These are phyloP conservation scores for Zizania palustris DNA, from an alignment of 202 grass and related monocot species.

Conservation along the genomic window DNA sequence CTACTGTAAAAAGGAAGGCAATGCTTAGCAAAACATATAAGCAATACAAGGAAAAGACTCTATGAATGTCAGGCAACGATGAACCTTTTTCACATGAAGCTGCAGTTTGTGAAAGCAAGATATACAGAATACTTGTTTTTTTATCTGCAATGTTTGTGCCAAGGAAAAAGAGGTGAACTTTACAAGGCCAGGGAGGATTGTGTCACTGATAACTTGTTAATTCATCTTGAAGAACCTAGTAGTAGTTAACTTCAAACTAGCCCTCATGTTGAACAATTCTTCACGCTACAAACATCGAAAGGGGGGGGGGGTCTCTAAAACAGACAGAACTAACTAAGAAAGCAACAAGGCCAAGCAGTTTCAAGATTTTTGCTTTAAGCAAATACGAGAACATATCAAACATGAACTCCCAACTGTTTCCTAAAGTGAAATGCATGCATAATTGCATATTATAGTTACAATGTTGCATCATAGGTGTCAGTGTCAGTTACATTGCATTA, in stretches of 20 bases:
- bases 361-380: conserved; percentile 13
- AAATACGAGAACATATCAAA: neutral
- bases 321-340: neutral
- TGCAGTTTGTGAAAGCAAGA: neutral
- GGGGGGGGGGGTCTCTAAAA: neutral
- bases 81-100: neutral
- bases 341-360: conserved; percentile 20
- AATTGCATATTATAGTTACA: conserved; percentile 4
- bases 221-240: conserved; percentile 9
- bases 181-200: neutral
- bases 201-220: neutral
- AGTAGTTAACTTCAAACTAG: neutral
- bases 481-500: conserved; percentile 12
- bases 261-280: neutral
- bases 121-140: neutral
- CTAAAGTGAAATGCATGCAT: neutral
- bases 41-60: conserved; percentile 1
- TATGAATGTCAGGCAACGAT: neutral
- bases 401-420: conserved; percentile 6
- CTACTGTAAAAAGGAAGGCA: conserved; percentile 30
- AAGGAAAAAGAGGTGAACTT: neutral
- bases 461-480: neutral
- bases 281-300: neutral
- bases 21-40: conserved; percentile 13
- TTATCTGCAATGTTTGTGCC: neutral